A percentile compares a stretch with the other conserved stretches of the same genome.
Conservation (phyloP, 345 rosid species). For the Aethionema arabicum region DNA sequence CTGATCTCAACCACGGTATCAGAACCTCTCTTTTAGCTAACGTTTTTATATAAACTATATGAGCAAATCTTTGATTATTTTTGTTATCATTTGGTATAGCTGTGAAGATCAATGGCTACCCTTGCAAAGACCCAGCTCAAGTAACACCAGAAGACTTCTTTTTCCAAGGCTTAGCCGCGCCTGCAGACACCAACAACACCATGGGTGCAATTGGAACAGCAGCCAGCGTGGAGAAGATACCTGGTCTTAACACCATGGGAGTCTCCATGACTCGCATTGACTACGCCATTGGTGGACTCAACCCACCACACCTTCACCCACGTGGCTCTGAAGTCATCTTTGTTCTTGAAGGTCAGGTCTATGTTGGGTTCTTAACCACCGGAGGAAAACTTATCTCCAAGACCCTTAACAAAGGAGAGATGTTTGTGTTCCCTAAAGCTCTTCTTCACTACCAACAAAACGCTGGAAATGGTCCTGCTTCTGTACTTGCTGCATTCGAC, state of each 20-base stretch:
- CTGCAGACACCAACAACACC: constrained; percentile 28
- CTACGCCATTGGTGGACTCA: constrained; percentile 51
- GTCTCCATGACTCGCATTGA: constrained; percentile 45
- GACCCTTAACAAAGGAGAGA: constrained; percentile 54
- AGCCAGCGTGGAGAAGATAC: constrained; percentile 38
- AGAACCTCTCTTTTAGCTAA: neutral
- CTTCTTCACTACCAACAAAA: constrained; percentile 63
- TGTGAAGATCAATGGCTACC: constrained; percentile 36
- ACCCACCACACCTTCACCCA: constrained; percentile 45
- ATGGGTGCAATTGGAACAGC: constrained; percentile 30
- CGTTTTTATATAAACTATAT: neutral
- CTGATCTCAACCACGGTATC: constrained; percentile 58
- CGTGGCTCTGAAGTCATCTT: constrained; percentile 54
- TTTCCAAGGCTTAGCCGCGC: constrained; percentile 32
- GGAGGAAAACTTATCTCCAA: constrained; percentile 46
- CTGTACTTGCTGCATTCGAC: constrained; percentile 55
- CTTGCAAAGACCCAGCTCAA: constrained; percentile 38
- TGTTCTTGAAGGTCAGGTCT: constrained; percentile 53
- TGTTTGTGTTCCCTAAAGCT: constrained; percentile 54
- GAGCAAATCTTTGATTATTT: neutral
- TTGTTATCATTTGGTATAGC: constrained; percentile 22
- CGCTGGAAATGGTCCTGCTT: constrained; percentile 38
- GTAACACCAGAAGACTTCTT: constrained; percentile 37
- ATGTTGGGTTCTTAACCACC: constrained; percentile 59
- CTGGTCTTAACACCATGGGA: constrained; percentile 41